Conservation (phyloP, 225 moss, liverwort and hornwort genomes). For the Asterella californica region DNA sequence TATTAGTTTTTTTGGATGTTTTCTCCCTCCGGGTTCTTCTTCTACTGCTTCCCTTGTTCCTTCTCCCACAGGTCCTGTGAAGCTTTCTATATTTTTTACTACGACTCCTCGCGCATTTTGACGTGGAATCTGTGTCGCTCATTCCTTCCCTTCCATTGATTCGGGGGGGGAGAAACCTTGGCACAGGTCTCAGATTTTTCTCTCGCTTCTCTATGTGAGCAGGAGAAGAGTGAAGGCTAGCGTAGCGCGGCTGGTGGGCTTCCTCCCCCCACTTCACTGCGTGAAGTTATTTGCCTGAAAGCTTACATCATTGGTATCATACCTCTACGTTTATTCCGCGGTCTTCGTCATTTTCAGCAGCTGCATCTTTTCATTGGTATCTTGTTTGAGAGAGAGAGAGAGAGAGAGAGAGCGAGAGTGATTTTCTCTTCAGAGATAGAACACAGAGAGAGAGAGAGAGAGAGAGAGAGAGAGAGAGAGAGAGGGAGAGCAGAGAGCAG, state of each 20-base stretch:
- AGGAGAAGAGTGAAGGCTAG: conserved; percentile 6
- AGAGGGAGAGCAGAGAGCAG: neutral
- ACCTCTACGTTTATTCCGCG: conserved; percentile 12
- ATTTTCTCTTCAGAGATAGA: neutral
- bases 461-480: conserved; percentile 3
- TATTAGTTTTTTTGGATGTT: conserved; percentile 1
- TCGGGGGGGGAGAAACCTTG: conserved; percentile 3
- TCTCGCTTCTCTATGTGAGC: conserved; percentile 12
- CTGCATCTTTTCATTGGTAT: conserved; percentile 6
- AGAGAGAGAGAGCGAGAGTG: conserved; percentile 2
- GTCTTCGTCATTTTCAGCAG: conserved; percentile 7
- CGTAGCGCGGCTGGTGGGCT: conserved; percentile 16
- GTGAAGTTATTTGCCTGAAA: conserved; percentile 1
- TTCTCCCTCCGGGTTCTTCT: neutral
- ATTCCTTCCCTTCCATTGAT: conserved; percentile 21
- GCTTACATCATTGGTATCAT: conserved; percentile 4
- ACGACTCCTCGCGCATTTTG: neutral
- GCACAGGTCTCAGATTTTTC: conserved; percentile 14
- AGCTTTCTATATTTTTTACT: conserved; percentile 20
- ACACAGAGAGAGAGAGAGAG: neutral
- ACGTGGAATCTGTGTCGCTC: conserved; percentile 26
- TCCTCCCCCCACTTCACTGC: neutral
- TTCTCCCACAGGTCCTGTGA: neutral
- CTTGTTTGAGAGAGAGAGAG: conserved; percentile 8
- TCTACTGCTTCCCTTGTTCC: neutral